These are phyloP conservation scores for Cryptosporidium baileyi DNA, from an alignment of 169 alveolate genomes.

Conservation along the genomic window DNA sequence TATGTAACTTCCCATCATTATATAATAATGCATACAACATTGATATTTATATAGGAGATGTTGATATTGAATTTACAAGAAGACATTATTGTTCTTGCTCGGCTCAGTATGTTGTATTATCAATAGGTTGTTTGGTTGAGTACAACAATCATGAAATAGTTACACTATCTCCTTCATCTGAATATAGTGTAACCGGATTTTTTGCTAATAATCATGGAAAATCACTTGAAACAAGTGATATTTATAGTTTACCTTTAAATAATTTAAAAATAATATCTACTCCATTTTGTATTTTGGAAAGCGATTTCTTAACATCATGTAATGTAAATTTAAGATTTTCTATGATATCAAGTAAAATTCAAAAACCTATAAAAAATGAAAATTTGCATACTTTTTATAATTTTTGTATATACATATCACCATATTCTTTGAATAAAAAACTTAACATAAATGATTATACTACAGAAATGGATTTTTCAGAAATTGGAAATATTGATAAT, in stretches of 20 bases:
- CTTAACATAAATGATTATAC: background rate
- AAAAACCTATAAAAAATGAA: background rate
- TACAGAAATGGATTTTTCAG: too few relatives aligned
- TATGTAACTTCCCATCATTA: constrained; percentile 28
- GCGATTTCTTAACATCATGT: constrained; percentile 27
- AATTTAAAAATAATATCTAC: constrained; percentile 36
- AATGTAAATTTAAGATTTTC: constrained; percentile 16
- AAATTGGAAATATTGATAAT: too few relatives aligned
- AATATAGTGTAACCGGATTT: background rate
- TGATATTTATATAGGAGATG: constrained; percentile 60
- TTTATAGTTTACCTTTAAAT: constrained; percentile 6
- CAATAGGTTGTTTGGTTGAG: constrained; percentile 31
- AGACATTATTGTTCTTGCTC: constrained; percentile 66
- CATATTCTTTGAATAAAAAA: constrained; percentile 12
- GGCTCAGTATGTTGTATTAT: constrained; percentile 37
- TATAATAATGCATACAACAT: constrained; percentile 45
- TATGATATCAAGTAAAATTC: background rate
- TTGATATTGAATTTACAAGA: constrained; percentile 65
- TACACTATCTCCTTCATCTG: constrained; percentile 17
- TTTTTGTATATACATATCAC: constrained; percentile 51
- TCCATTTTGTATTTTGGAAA: constrained; percentile 47
- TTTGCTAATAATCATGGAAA: background rate
- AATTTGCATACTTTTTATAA: constrained; percentile 30
- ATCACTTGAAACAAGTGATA: background rate
- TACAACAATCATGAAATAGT: constrained; percentile 22